These are phyloP conservation scores for Aspergillus texensis DNA, from an alignment of 2,329 filamentous ascomycete genomes.

Conservation along the genomic window DNA sequence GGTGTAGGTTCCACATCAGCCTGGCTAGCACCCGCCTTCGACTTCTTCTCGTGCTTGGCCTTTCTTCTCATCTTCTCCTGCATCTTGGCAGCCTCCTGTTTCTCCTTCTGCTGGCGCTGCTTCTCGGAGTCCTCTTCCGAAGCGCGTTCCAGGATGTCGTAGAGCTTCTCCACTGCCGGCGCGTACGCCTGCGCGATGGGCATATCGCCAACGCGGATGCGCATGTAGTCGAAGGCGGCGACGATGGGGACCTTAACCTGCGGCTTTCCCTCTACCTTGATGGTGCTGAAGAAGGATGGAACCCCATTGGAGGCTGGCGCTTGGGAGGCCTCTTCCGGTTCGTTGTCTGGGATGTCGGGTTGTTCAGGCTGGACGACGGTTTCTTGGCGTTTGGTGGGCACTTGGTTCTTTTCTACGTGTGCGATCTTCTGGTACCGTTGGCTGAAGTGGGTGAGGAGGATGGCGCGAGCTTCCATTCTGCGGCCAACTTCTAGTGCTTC, in stretches of 20 bases:
- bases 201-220: conserved; percentile 62
- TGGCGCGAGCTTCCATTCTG: conserved; percentile 75
- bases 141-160: conserved; percentile 45
- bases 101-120: conserved; percentile 25
- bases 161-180: conserved; percentile 57
- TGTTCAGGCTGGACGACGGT: conserved; percentile 10
- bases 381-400: conserved; percentile 14
- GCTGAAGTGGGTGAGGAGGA: conserved; percentile 91
- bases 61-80: conserved; percentile 28
- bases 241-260: conserved; percentile 44
- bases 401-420: conserved; percentile 44
- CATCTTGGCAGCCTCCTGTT: conserved; percentile 25
- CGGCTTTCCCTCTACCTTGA: background rate
- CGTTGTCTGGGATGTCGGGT: conserved; percentile 33
- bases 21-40: conserved; percentile 12
- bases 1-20: background rate
- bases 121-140: conserved; percentile 29
- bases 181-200: conserved; percentile 59
- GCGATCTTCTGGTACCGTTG: conserved; percentile 84
- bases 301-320: background rate
- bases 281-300: background rate
- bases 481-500: conserved; percentile 81
- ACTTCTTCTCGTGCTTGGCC: conserved; percentile 24
- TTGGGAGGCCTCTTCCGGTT: conserved; percentile 19
- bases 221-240: conserved; percentile 67